Conservation (phyloP, 192 early-diverging fungal genomes). For the Coemansia sp. region DNA sequence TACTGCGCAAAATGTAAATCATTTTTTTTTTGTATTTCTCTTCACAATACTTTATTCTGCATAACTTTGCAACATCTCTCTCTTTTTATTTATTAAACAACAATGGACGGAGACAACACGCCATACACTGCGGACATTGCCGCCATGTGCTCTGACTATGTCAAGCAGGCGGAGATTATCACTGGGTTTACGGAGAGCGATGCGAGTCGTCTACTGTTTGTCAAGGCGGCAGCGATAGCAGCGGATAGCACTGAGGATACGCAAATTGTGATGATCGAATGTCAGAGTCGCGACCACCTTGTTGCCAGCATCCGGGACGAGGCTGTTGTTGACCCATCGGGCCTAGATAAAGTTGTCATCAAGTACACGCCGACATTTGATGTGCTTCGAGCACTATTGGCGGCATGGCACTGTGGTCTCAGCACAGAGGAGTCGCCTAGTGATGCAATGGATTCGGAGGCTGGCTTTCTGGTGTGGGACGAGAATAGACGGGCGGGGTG, state of each 20-base stretch:
- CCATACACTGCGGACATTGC: conserved; percentile 29
- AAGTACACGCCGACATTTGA: conserved; percentile 32
- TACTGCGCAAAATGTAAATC: conserved; percentile 8
- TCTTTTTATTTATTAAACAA: background rate
- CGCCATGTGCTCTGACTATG: conserved; percentile 40
- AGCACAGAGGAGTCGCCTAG: background rate
- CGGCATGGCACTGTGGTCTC: conserved; percentile 39
- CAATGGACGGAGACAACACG: background rate
- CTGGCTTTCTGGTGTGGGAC: conserved; percentile 43
- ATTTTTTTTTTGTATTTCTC: conserved; percentile 3
- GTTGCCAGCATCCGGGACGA: conserved; percentile 13
- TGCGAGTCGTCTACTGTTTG: conserved; percentile 28
- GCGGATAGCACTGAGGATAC: background rate
- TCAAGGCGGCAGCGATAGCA: conserved; percentile 22
- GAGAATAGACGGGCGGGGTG: background rate
- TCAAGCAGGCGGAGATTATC: conserved; percentile 36
- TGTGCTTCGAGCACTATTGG: conserved; percentile 43
- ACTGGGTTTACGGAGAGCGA: conserved; percentile 7
- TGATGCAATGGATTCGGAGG: conserved; percentile 18
- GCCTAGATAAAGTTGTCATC: conserved; percentile 30
- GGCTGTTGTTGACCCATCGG: background rate
- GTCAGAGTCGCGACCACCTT: conserved; percentile 24
- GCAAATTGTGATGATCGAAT: conserved; percentile 41
- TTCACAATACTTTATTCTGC: background rate
- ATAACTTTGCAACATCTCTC: background rate